Base-by-base conservation (phyloP, 495 filamentous ascomycete genomes). In the Letharia columbiana region DNA sequence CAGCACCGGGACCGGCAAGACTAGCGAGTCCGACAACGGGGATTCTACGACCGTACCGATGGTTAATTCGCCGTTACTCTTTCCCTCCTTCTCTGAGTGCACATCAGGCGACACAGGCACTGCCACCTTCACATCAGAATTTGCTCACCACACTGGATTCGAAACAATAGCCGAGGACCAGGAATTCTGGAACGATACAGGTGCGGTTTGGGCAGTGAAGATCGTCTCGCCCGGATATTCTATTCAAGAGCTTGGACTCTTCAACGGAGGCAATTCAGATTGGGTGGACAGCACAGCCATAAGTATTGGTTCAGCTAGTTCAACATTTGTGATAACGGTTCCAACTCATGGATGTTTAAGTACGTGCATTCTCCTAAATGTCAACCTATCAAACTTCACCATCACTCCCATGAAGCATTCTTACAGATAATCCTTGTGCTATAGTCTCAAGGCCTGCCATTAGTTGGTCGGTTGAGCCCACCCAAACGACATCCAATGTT, bases 81-180 rank as follows among this genome's bases (percentile, higher is more conserved):
- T 61, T n/a, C 60, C 60, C 44, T 15, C 31, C 7, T 28, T 61
- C 8, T 42, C 39, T 17, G 40, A 15, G 11, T 61, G 60, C 45
- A 61, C 60, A 13, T 61, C 60, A 7, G 40, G 60, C 8, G 60
- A 61, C 23, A 61, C 35, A 39, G 33, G 60, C 4, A 61, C 60
- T 42, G n/a, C 31, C 11, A 61, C 60, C 7, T 61, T 47, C 23
- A 61, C 60, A 3, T 42, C 60, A 17, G 60, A 40, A 18, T 61
- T 61, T 31, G n/a, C 60, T 31, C 60, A 42, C 39, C 39, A 23
- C 39, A 42, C 40, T 23, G 60, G 60, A 2, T 61, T 17, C 35
- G 41, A 61, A 31, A 31, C 15, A 1, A 61, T 61, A 15, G 60
- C 20, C 7, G 4, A 45, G 6, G 40, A 42, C 9, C n/a, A 42